A percentile compares a stretch with the other conserved stretches of the same genome.
Evolutionary conservation across 495 filamentous ascomycete species (phyloP).

Genomic region (Annulohypoxylon bovei): DNA sequence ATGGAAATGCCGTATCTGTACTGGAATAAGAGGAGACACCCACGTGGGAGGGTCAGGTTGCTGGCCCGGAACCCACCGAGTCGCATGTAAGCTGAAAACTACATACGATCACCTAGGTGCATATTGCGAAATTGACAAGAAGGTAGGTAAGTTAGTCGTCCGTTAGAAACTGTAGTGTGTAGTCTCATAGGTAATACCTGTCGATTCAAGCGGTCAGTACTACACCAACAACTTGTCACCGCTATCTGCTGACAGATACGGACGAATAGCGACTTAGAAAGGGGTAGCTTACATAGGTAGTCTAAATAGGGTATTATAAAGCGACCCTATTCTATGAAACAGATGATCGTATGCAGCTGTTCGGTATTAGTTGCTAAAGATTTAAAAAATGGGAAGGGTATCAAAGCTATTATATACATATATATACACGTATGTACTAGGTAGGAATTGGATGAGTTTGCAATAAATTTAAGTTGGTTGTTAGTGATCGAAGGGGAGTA

Average conservation of each 20-base stretch:
- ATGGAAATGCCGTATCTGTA: slow-evolving; percentile 25
- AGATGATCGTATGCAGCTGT: slow-evolving; percentile 5
- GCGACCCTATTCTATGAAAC: slow-evolving; percentile 22
- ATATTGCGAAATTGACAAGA: background rate
- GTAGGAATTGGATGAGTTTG: background rate
- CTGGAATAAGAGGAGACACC: slow-evolving; percentile 19
- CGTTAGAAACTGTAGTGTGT: slow-evolving; percentile 11
- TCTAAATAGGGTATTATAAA: slow-evolving; percentile 30
- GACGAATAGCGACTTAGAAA: slow-evolving; percentile 1
- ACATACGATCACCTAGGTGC: slow-evolving; percentile 9
- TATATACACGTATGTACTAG: background rate
- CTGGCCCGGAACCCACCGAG: slow-evolving; percentile 7
- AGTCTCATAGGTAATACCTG: background rate
- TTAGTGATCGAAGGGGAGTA: background rate
- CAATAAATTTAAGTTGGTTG: background rate
- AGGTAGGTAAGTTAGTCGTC: background rate
- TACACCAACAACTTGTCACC: background rate
- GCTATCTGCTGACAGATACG: slow-evolving; percentile 19
- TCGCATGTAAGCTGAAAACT: slow-evolving; percentile 17
- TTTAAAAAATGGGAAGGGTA: background rate
- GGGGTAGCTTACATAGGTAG: slow-evolving; percentile 12
- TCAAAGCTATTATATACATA: background rate
- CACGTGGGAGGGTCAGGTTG: slow-evolving; percentile 26
- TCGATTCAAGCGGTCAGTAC: slow-evolving; percentile 11
- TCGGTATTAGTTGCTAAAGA: background rate